Evolutionary conservation across 768 basidiomycete species (phyloP), one percentile per base, ranked within the genome.

Genomic region (Clitopilus hobsonii): DNA sequence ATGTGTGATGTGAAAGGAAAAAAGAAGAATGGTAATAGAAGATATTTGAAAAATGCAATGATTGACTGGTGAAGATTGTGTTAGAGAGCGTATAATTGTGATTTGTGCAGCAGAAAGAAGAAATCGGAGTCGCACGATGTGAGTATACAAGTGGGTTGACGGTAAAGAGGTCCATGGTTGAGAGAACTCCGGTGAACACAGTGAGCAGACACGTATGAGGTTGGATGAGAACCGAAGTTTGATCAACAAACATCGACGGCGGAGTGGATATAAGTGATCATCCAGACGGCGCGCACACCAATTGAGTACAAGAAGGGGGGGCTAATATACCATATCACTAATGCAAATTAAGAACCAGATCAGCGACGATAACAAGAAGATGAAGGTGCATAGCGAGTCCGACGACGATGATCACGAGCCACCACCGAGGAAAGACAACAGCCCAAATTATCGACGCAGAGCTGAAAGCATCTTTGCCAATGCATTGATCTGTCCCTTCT

Each of bases 381-480:
- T 27, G 28, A 29, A 30, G 30, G 30, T 20, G n/a, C 32, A 53
- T 10, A 20, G 30, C 29, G 29, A 18, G 52, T 53, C 52, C 52
- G 29, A 11, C 51, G 30, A 22, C 32, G 32, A 36, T n/a, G n/a
- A n/a, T n/a, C n/a, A n/a, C n/a, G n/a, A n/a, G n/a, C n/a, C n/a
- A n/a, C 32, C 32, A 36, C 32, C 32, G n/a, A 36, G 29, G 14
- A 30, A 41, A 41, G 51, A 54, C 55, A 54, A 52, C 48, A 48
- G n/a, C n/a, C n/a, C n/a, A n/a, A 23, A 50, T 78, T 67, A 89
- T 64, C 85, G 85, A 64, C 88, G 79, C 71, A 91, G 70, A 51
- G 88, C 88, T 55, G 86, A 91, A 56, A 94, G 74, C 90, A 95
- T 91, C 85, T 94, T 94, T 55, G 92, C 92, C 63, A 95, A 76